Base-by-base conservation (phyloP, 2,329 filamentous ascomycete species). In the Epichloe sylvatica region DNA sequence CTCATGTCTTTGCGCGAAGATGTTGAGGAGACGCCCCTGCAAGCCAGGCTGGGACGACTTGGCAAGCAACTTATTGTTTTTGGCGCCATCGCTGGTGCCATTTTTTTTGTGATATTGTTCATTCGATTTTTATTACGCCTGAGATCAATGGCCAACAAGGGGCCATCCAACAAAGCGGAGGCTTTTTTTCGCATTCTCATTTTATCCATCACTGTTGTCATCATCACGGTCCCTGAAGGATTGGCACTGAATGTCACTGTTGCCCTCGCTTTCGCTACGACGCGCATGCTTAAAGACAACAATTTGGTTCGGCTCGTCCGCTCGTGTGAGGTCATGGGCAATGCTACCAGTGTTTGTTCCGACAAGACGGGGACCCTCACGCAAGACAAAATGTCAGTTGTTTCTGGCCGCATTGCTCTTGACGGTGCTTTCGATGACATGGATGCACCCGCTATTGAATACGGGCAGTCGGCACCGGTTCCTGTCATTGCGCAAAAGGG, bases 1-100 rank as follows among this genome's bases (percentile, higher is more conserved):
- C 76, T 90, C 69, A 83, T 90, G 76, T 85, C 84, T 37, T 68
- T 91, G 11, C 80, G 84, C 53, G 83, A 86, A 56, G 83, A 87
- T 53, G 80, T 81, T 50, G 81, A 90, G 60, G 83, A 85, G 23
- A 91, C 86, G 1, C 86, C 86, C 3, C 53, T 91, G 7, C 86
- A 91, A 63, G 81, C 77, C 3, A 90, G 89, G 64, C 70, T 91
- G 51, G 88, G 89, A 55, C 73, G 80, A 4, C 71, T 91, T 17
- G 86, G 86, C 6, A 85, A 87, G 58, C 84, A 88, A 59, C 88
- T 91, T 50, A 70, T 70, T 23, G 63, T 66, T 1, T 65, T 70
- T 49, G 69, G 69, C 8, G 59, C 59, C 19, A 54, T 66, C 39
- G 71, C 64, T n/a, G 69, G 69, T 35, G 54, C 63, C 21, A 55